Base-by-base conservation (phyloP, 2,329 filamentous ascomycete species). In the Elsinoe ampelina region DNA sequence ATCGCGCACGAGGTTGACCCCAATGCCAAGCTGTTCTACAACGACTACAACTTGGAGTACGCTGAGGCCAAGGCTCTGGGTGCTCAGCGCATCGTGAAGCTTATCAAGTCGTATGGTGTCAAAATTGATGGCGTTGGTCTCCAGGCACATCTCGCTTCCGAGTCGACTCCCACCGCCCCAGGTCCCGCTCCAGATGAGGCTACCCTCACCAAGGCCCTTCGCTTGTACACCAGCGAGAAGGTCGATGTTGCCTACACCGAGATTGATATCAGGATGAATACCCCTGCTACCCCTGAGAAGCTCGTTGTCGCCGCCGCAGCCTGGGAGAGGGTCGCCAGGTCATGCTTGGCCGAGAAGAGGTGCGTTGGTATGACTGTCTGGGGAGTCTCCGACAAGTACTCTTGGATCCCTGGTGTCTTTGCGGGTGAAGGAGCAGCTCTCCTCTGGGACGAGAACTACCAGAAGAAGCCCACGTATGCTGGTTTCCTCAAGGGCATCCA, bases 241-340 rank as follows among this genome's bases (percentile, higher is more conserved):
- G 73, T 79, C 17, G 80, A 85, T 61, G 74, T 84, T 26, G 81
- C 81, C 7, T 73, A 83, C 56, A 85, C 82, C 2, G 82, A 85
- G 70, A 73, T 85, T 15, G 84, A 87, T 63, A 84, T 87, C 62
- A 63, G 67, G 32, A 62, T 70, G 26, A 60, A 47, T 30, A 63
- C 64, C 1, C 68, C 69, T 1, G 62, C 63, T 2, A 67, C 63
- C 1, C 58, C 61, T 1, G 58, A 60, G 1, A 64, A 63, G 11
- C 57, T 66, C 13, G 54, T 61, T 8, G 64, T 66, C 8, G 80
- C 83, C 67, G 75, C 73, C 1, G 64, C 66, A 30, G 75, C 76
- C 32, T 82, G 77, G 58, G 73, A 67, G 11, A 61, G 66, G 13
- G 61, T 66, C 1, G 67, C 70, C 1, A 62, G 64, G 12, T 68